Evolutionary conservation across 371 early-diverging fungal genomes (phyloP), one percentile per base, ranked within the genome.

Genomic region (Batrachochytrium dendrobatidis): DNA sequence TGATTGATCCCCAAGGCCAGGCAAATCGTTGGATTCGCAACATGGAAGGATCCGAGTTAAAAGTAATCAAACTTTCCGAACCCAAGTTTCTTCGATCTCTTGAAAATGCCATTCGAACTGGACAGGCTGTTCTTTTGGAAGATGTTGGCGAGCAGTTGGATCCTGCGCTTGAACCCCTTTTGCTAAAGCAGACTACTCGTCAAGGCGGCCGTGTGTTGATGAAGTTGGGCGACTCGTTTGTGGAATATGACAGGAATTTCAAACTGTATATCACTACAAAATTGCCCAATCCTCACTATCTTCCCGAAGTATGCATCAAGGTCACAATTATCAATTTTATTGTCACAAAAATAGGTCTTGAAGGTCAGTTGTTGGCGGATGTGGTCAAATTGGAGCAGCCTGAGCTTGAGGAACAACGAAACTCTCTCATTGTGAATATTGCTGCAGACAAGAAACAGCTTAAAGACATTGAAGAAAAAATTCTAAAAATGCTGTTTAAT

Each of bases 1-100:
- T 81, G 81, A 81, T 81, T 57, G 81, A 81, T 62, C 81, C 81
- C 0, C 79, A 78, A 59, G 77, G 81, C 1, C 81, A 81, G 61
- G 81, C 81, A 18, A 81, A 81, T 56, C 34, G 74, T 17, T 81
- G 81, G 81, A 81, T 81, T 32, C 53, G 76, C 12, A 53, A 66
- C 8, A 69, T 71, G 72, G 77, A 75, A 51, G 76, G 77, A 22
- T 20, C 59, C 17, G 66, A 77, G 5, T 60, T 80, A 7, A 73
- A 74, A 56, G 63, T 75, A 1, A 59, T 80, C 22, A 80, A 77
- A 55, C 65, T 76, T 6, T 56, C 62, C 17, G 80, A 80, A 17
- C 55, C 72, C 10, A 80, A 77, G 56, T 80, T 77, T 60, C 54
- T 80, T 29, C 60, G 80, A 15, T 69, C 74, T 4, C 48, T 80